phyloP scores from a whole-genome alignment of 495 filamentous ascomycete genomes.

The Xylaria curta region DNA sequence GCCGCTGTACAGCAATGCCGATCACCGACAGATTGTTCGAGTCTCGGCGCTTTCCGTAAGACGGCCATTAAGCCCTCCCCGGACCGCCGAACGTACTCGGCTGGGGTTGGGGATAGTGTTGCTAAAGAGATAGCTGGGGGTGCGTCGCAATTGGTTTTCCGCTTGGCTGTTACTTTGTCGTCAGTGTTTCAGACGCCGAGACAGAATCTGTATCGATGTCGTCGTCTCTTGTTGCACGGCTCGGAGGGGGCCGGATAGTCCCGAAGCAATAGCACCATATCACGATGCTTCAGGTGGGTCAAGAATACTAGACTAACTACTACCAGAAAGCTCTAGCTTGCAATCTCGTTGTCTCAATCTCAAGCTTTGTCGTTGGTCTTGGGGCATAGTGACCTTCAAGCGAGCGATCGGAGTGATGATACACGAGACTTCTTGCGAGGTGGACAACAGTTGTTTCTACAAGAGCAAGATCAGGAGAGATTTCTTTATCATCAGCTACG shows the following conservation, averaged over 20 bases:
- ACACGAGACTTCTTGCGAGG: no score
- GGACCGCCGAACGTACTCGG: slow-evolving; percentile 22
- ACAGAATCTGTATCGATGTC: slow-evolving; percentile 11
- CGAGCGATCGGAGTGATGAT: not conserved
- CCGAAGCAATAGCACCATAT: slow-evolving; percentile 13
- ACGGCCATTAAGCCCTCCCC: slow-evolving; percentile 27
- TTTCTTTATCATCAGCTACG: not conserved
- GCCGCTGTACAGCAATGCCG: no score
- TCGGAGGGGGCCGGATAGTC: slow-evolving; percentile 21
- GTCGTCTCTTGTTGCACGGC: slow-evolving; percentile 24
- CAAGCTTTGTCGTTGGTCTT: not conserved
- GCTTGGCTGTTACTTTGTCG: slow-evolving; percentile 16
- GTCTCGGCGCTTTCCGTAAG: slow-evolving; percentile 2
- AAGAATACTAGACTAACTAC: no score
- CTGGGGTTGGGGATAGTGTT: slow-evolving; percentile 8
- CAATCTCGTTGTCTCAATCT: not conserved
- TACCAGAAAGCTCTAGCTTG: not conserved
- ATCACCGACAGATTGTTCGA: not conserved
- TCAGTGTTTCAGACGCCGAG: slow-evolving; percentile 12
- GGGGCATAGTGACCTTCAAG: not conserved
- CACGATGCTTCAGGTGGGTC: not conserved
- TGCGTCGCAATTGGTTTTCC: slow-evolving; percentile 20
- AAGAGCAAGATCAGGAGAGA: not conserved
- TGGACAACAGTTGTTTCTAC: slow-evolving; percentile 16
- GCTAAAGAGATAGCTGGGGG: slow-evolving; percentile 3